phyloP scores from a whole-genome alignment of 768 basidiomycete genomes.

The Auricularia sp. region DNA sequence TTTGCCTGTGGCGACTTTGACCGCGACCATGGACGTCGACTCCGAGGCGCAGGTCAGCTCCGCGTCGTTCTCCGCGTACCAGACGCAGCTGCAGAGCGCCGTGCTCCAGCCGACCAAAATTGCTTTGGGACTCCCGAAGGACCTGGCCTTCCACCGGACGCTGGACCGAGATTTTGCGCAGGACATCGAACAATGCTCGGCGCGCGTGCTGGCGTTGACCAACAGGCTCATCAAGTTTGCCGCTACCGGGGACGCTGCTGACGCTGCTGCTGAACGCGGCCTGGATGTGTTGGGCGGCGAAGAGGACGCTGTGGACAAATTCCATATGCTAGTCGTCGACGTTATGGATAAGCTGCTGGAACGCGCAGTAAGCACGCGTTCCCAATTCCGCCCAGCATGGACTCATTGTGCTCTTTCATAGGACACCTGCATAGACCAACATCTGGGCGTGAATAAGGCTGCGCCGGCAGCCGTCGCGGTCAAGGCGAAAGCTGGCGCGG shows the following conservation, averaged over 20 bases:
- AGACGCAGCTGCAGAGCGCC: slow-evolving; percentile 45
- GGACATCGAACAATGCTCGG: slow-evolving; percentile 61
- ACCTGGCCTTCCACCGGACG: slow-evolving; percentile 84
- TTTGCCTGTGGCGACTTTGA: too few species aligned
- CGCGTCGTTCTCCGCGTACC: slow-evolving; percentile 40
- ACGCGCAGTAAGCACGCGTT: slow-evolving; percentile 47
- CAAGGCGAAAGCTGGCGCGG: slow-evolving; percentile 27
- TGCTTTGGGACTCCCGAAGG: slow-evolving; percentile 53
- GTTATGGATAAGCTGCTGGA: slow-evolving; percentile 79
- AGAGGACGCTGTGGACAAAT: slow-evolving; percentile 74
- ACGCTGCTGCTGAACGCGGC: slow-evolving; percentile 48
- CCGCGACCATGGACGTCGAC: background rate
- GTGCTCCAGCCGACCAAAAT: slow-evolving; percentile 56
- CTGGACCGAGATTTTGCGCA: slow-evolving; percentile 62
- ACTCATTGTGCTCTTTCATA: slow-evolving; percentile 18
- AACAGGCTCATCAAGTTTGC: slow-evolving; percentile 56
- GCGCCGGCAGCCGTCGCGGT: slow-evolving; percentile 46
- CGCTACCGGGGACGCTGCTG: slow-evolving; percentile 54
- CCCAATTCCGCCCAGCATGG: background rate
- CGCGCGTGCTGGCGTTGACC: slow-evolving; percentile 53
- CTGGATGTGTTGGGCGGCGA: slow-evolving; percentile 56
- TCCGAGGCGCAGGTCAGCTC: background rate
- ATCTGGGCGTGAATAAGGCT: slow-evolving; percentile 55
- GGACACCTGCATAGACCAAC: slow-evolving; percentile 79
- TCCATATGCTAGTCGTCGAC: slow-evolving; percentile 69